Evolutionary conservation across 331 rosid genomes (phyloP).

Genomic region (Erythrophleum ivorense): DNA sequence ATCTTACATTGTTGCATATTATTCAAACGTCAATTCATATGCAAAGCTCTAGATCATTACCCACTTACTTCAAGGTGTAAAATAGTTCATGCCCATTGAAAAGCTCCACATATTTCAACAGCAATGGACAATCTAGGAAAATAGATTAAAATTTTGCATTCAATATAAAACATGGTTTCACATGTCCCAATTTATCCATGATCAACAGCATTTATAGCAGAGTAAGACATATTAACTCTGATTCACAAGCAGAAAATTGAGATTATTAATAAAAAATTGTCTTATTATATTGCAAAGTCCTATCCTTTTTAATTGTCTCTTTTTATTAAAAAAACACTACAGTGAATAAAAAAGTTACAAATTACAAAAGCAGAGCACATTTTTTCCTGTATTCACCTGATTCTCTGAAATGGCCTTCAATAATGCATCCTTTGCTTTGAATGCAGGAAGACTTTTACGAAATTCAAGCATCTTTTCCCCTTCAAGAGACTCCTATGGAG

Average conservation of each 20-base stretch:
- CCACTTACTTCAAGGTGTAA: slow-evolving; percentile 25
- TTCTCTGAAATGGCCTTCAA: slow-evolving; percentile 67
- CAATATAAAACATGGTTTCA: slow-evolving; percentile 13
- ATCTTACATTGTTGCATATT: background rate
- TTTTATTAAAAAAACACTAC: background rate
- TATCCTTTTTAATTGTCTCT: slow-evolving; percentile 10
- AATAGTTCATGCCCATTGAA: slow-evolving; percentile 9
- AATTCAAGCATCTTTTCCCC: slow-evolving; percentile 82
- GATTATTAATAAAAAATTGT: background rate
- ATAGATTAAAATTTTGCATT: slow-evolving; percentile 17
- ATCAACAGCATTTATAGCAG: slow-evolving; percentile 20
- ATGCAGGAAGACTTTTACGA: slow-evolving; percentile 88
- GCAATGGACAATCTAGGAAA: slow-evolving; percentile 13
- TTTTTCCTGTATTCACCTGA: slow-evolving; percentile 60
- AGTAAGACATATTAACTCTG: slow-evolving; percentile 8
- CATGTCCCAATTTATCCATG: slow-evolving; percentile 10
- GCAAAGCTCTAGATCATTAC: slow-evolving; percentile 3
- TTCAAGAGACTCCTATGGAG: slow-evolving; percentile 67
- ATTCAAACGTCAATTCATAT: background rate
- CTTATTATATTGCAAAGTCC: slow-evolving; percentile 8
- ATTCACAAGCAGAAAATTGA: slow-evolving; percentile 30
- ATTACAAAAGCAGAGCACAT: slow-evolving; percentile 28
- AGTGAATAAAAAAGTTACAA: slow-evolving; percentile 24
- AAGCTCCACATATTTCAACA: slow-evolving; percentile 28
- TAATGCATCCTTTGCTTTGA: slow-evolving; percentile 82